Percentiles rank a stretch among this genome's conserved stretches.
Conservation (phyloP, 2,329 filamentous ascomycete genomes). For the Nemania abortiva region DNA sequence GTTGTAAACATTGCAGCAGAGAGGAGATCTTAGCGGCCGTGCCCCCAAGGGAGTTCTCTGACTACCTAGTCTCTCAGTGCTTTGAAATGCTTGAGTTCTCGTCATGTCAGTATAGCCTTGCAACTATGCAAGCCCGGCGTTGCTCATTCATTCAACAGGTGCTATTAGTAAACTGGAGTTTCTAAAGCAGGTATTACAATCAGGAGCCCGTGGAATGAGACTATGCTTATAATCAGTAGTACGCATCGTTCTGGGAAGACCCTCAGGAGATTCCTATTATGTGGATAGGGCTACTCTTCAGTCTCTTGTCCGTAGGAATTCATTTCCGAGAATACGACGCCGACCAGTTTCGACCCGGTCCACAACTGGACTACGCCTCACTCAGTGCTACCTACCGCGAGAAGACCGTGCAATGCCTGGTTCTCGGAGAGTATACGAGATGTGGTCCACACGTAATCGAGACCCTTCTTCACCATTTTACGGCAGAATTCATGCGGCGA, state of each 20-base stretch:
- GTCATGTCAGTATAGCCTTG: conserved; percentile 38
- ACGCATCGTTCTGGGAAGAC: conserved; percentile 59
- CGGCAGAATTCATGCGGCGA: conserved; percentile 49
- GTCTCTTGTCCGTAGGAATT: conserved; percentile 58
- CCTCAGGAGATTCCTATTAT: conserved; percentile 54
- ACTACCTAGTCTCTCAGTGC: conserved; percentile 54
- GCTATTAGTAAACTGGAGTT: conserved; percentile 49
- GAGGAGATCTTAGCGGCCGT: conserved; percentile 53
- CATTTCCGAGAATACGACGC: conserved; percentile 40
- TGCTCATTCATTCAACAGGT: conserved; percentile 35
- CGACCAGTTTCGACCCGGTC: conserved; percentile 15
- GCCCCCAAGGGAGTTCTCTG: conserved; percentile 51
- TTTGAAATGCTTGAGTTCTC: conserved; percentile 53
- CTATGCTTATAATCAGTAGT: conserved; percentile 48
- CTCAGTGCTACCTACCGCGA: conserved; percentile 43
- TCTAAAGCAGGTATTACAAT: conserved; percentile 44
- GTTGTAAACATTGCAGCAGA: conserved; percentile 43
- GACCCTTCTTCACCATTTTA: conserved; percentile 53
- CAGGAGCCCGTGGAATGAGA: neutral
- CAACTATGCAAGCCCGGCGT: neutral
- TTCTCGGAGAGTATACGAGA: conserved; percentile 57
- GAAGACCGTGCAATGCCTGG: conserved; percentile 54
- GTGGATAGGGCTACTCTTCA: conserved; percentile 62
- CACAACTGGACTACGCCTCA: conserved; percentile 22
- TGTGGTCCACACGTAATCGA: conserved; percentile 58